phyloP scores from a whole-genome alignment of 768 basidiomycete genomes.

The Boletellus emodensis region DNA sequence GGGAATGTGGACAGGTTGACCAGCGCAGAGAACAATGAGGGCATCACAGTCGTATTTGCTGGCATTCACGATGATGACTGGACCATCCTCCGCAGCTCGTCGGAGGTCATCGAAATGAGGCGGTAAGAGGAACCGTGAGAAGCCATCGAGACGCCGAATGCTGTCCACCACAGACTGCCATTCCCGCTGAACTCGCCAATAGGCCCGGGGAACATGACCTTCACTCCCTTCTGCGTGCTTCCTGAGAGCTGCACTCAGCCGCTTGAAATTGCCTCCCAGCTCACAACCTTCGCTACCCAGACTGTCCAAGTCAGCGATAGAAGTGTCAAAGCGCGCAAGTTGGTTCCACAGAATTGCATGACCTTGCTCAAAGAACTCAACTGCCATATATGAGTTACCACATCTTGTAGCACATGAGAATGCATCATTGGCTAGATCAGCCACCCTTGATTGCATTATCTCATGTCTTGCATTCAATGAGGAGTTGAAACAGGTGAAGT shows the following conservation, averaged over 20 bases:
- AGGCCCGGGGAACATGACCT: neutral
- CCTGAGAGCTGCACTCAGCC: neutral
- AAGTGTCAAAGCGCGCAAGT: neutral
- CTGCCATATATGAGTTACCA: neutral
- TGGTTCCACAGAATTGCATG: neutral
- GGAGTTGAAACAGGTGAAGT: neutral
- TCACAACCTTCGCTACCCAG: neutral
- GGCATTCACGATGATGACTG: neutral
- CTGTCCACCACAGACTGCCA: neutral
- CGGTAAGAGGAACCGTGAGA: neutral
- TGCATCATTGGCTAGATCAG: neutral
- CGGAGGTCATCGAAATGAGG: neutral
- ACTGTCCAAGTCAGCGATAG: neutral
- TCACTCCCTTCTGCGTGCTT: neutral
- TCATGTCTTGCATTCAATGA: neutral
- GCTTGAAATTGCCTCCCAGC: neutral
- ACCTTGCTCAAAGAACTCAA: neutral
- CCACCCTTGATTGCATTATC: neutral
- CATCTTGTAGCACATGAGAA: neutral
- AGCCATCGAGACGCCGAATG: neutral
- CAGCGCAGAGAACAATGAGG: neutral
- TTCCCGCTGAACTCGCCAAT: neutral
- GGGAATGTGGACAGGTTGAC: neutral
- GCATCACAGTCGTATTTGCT: neutral
- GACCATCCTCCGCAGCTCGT: neutral